Evolutionary conservation across 306 rosid species (phyloP).

Genomic region (Oemleria cerasiformis): DNA sequence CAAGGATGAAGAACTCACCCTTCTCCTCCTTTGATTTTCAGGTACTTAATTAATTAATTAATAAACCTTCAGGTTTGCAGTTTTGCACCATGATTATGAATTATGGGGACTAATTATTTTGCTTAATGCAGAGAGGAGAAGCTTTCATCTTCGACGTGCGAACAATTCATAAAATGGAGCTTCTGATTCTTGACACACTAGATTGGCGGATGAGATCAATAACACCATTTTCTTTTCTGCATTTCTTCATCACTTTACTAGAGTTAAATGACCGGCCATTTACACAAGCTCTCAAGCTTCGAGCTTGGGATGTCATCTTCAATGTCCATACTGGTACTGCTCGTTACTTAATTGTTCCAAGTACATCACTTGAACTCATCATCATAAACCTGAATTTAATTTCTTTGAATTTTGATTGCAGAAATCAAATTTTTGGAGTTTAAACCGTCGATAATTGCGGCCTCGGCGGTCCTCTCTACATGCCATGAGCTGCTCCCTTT

Average conservation of each 20-base stretch:
- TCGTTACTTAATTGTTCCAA: slow-evolving; percentile 5
- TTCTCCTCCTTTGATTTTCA: slow-evolving; percentile 36
- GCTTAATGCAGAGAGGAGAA: slow-evolving; percentile 42
- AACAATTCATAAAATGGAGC: slow-evolving; percentile 58
- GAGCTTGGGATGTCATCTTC: slow-evolving; percentile 64
- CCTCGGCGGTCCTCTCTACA: slow-evolving; percentile 54
- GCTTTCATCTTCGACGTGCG: slow-evolving; percentile 44
- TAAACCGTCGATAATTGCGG: slow-evolving; percentile 72
- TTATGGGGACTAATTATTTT: slow-evolving; percentile 2
- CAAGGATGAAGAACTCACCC: slow-evolving; percentile 61
- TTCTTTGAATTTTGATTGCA: slow-evolving; percentile 24
- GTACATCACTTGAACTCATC: background rate
- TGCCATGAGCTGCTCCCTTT: slow-evolving; percentile 39
- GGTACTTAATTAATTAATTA: slow-evolving; percentile 25
- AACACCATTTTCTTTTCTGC: slow-evolving; percentile 69
- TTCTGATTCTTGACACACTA: slow-evolving; percentile 57
- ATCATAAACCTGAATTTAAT: background rate
- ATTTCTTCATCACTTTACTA: slow-evolving; percentile 45
- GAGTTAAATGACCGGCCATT: slow-evolving; percentile 39
- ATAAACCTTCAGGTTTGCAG: background rate
- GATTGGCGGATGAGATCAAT: slow-evolving; percentile 75
- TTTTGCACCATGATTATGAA: background rate
- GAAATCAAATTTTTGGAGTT: slow-evolving; percentile 45
- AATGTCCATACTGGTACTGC: slow-evolving; percentile 52
- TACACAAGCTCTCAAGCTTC: slow-evolving; percentile 41